phyloP scores from a whole-genome alignment of 768 basidiomycete species.

The Boletellus ananiceps region DNA sequence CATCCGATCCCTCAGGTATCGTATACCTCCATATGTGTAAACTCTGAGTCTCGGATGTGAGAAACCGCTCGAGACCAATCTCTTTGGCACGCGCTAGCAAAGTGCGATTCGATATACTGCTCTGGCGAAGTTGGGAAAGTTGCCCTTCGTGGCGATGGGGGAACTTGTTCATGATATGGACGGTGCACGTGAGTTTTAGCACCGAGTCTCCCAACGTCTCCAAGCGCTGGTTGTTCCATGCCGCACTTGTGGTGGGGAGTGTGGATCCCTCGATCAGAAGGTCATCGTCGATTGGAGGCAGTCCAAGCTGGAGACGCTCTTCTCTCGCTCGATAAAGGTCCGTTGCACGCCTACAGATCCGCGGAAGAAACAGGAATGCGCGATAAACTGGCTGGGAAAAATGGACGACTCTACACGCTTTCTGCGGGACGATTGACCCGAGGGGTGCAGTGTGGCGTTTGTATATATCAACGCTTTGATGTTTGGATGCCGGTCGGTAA shows the following conservation, averaged over 20 bases:
- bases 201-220: conserved; percentile 88
- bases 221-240: conserved; percentile 78
- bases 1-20: conserved; percentile 35
- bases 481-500: conserved; percentile 32
- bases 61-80: conserved; percentile 55
- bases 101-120: conserved; percentile 65
- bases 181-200: conserved; percentile 68
- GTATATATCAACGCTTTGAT: conserved; percentile 26
- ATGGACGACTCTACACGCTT: conserved; percentile 50
- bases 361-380: conserved; percentile 58
- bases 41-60: conserved; percentile 56
- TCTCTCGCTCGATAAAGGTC: conserved; percentile 56
- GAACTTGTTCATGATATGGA: conserved; percentile 72
- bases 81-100: conserved; percentile 65
- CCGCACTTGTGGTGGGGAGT: conserved; percentile 56
- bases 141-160: conserved; percentile 83
- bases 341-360: conserved; percentile 61
- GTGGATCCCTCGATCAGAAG: conserved; percentile 72
- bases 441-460: conserved; percentile 19
- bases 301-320: conserved; percentile 48
- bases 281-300: conserved; percentile 56
- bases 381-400: conserved; percentile 48
- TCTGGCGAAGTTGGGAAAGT: conserved; percentile 58
- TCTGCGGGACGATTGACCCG: conserved; percentile 38
- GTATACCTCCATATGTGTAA: conserved; percentile 57